phyloP scores from a whole-genome alignment of 2,329 filamentous ascomycete genomes.

The Eurotiales sp. region DNA sequence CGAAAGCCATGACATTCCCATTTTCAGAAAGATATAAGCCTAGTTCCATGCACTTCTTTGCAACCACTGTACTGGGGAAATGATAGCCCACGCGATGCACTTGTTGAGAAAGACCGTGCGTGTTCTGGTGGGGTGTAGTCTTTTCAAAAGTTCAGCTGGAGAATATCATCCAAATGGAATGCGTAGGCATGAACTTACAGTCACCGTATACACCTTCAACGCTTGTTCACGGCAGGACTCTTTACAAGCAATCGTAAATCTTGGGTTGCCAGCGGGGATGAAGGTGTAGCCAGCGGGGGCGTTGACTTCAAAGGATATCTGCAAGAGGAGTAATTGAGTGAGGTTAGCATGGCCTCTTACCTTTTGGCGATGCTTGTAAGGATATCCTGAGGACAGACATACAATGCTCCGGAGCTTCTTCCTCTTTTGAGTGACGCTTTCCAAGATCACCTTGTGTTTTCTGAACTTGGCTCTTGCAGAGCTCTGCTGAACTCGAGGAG shows the following conservation, averaged over 20 bases:
- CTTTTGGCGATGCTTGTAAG: too few species aligned
- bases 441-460: constrained; percentile 57
- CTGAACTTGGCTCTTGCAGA: constrained; percentile 32
- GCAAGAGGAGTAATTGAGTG: too few species aligned
- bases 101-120: constrained; percentile 55
- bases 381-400: constrained; percentile 24
- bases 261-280: constrained; percentile 57
- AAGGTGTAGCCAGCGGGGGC: constrained; percentile 60
- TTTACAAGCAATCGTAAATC: constrained; percentile 58
- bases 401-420: constrained; percentile 55
- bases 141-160: constrained; percentile 20
- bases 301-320: constrained; percentile 55
- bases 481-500: constrained; percentile 32
- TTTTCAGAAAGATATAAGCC: constrained; percentile 44
- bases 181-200: constrained; percentile 46
- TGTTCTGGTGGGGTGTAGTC: constrained; percentile 49
- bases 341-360: constrained; percentile 29
- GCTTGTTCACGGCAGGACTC: constrained; percentile 55
- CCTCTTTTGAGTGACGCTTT: constrained; percentile 57
- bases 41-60: constrained; percentile 51
- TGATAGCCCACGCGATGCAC: constrained; percentile 61
- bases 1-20: constrained; percentile 45
- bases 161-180: neutral
- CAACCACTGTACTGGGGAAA: constrained; percentile 58
- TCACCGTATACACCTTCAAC: constrained; percentile 55